Conservation (phyloP, 371 early-diverging fungal genomes). For the Apophysomyces variabilis region DNA sequence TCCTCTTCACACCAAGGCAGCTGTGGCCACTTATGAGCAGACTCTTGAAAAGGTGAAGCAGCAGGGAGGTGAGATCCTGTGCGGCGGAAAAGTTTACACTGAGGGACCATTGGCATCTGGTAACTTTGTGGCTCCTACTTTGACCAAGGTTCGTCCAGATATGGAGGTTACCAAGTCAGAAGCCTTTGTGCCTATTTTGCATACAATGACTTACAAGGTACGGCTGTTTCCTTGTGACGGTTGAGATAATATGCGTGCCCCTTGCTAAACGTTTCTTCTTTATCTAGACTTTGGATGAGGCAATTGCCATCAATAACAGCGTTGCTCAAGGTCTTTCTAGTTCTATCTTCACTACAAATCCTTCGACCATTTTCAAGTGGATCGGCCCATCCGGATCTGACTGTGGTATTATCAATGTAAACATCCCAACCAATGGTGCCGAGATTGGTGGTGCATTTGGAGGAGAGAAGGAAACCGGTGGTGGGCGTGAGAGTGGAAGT, state of each 20-base stretch:
- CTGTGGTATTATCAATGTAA: constrained; percentile 97
- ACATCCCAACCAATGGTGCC: constrained; percentile 97
- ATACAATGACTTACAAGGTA: constrained; percentile 83
- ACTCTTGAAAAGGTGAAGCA: constrained; percentile 78
- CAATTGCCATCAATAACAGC: constrained; percentile 87
- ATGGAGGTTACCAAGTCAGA: constrained; percentile 91
- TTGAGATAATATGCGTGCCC: too few relatives aligned
- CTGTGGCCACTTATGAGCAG: constrained; percentile 78
- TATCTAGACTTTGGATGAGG: constrained; percentile 77
- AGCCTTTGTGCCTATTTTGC: constrained; percentile 95
- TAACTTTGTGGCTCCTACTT: constrained; percentile 96
- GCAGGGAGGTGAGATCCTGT: constrained; percentile 89
- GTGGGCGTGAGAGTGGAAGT: constrained; percentile 94
- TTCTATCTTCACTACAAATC: constrained; percentile 85
- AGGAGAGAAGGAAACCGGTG: constrained; percentile 97
- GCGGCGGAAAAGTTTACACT: constrained; percentile 80
- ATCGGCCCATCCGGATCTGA: constrained; percentile 93
- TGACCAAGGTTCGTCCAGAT: constrained; percentile 77
- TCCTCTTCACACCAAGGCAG: constrained; percentile 88
- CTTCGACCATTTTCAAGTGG: constrained; percentile 92
- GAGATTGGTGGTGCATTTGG: constrained; percentile 99
- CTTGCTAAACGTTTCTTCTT: too few relatives aligned
- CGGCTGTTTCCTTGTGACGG: not conserved
- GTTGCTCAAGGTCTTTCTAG: constrained; percentile 93
- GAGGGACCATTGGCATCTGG: constrained; percentile 58